phyloP scores from a whole-genome alignment of 768 basidiomycete species.

The Russula olivacea region DNA sequence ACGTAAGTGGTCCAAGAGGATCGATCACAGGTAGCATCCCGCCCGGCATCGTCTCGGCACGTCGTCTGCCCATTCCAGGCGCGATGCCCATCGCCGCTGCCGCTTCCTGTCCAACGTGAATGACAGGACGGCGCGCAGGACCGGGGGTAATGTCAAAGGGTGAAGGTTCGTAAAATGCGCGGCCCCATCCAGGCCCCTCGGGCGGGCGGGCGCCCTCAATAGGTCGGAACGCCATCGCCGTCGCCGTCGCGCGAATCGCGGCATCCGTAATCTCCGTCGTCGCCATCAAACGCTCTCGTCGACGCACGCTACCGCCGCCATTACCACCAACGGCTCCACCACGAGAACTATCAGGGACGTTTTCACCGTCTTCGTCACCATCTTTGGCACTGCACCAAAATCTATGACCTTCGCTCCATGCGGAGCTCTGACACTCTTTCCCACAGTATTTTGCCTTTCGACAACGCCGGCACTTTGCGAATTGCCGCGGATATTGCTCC shows the following conservation, averaged over 20 bases:
- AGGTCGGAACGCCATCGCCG: constrained; percentile 19
- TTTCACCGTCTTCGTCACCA: constrained; percentile 38
- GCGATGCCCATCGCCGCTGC: not conserved
- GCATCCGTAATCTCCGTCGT: constrained; percentile 24
- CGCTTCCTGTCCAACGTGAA: constrained; percentile 22
- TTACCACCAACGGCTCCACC: not conserved
- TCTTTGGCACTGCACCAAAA: constrained; percentile 85
- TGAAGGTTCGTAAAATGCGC: constrained; percentile 24
- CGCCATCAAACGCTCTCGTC: constrained; percentile 20
- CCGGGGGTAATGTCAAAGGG: constrained; percentile 19
- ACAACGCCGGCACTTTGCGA: constrained; percentile 94
- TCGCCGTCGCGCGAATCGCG: constrained; percentile 21
- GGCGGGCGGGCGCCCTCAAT: constrained; percentile 19
- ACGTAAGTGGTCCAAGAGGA: constrained; percentile 1
- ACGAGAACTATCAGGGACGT: constrained; percentile 17
- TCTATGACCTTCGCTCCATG: constrained; percentile 93
- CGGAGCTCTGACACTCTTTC: constrained; percentile 93
- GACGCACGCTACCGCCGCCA: constrained; percentile 12
- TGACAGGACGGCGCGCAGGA: constrained; percentile 14
- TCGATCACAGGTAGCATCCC: constrained; percentile 26
- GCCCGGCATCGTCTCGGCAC: constrained; percentile 26
- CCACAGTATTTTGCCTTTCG: constrained; percentile 98
- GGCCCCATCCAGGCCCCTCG: constrained; percentile 23
- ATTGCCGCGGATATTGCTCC: constrained; percentile 90
- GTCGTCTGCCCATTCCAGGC: constrained; percentile 20